A percentile compares a stretch with the other conserved stretches of the same genome.
Evolutionary conservation across 331 rosid genomes (phyloP).

Genomic region (Arachis monticola): DNA sequence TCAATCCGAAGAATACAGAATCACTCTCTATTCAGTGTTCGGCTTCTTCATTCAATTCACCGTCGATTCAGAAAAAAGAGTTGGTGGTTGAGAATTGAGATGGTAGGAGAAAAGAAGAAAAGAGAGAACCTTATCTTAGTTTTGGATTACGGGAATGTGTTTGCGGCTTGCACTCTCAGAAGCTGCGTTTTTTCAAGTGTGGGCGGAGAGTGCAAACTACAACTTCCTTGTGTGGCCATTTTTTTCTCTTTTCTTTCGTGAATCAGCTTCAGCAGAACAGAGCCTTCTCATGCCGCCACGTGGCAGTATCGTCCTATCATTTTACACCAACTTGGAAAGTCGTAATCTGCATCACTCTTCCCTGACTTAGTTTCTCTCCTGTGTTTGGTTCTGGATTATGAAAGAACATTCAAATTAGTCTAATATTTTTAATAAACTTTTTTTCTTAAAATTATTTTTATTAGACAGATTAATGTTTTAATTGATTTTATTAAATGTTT

Average conservation of each 20-base stretch:
- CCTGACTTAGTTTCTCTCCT: background rate
- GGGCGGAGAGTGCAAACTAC: conserved; percentile 19
- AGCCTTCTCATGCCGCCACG: conserved; percentile 4
- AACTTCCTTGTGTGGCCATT: conserved; percentile 39
- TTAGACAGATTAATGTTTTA: too few species aligned
- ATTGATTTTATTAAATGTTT: too few species aligned
- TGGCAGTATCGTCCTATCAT: conserved; percentile 8
- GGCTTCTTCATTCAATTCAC: background rate
- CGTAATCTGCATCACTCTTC: background rate
- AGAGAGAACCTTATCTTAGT: conserved; percentile 33
- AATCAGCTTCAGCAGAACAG: background rate
- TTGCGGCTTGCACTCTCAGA: background rate
- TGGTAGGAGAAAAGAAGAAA: background rate
- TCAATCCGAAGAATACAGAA: background rate
- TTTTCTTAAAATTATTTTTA: too few species aligned
- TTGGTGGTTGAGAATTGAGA: background rate
- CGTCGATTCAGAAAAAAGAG: background rate
- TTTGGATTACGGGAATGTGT: conserved; percentile 5
- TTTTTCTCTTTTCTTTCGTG: background rate
- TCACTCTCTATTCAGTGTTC: background rate
- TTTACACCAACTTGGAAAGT: background rate
- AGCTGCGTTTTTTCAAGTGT: background rate
- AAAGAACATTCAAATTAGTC: too few species aligned
- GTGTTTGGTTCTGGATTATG: background rate
- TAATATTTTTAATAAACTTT: too few species aligned